phyloP scores from a whole-genome alignment of 2,329 filamentous ascomycete species.

The Cryphonectria carpinicola region DNA sequence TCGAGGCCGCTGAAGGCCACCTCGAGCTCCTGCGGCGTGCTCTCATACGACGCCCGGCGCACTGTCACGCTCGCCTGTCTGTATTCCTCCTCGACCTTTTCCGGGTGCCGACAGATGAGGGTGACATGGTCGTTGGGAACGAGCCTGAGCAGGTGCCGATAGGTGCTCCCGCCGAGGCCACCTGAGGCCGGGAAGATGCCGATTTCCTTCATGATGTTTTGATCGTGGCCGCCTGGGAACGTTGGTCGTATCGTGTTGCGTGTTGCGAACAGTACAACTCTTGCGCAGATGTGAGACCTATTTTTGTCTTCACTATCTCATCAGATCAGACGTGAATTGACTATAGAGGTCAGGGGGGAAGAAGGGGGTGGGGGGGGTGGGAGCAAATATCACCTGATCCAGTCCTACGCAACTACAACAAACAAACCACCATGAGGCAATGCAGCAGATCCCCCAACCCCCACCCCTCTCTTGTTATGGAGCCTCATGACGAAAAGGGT shows the following conservation, averaged over 20 bases:
- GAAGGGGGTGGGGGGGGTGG: background rate
- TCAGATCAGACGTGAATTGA: background rate
- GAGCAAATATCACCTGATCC: background rate
- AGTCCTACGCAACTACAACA: background rate
- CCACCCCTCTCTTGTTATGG: background rate
- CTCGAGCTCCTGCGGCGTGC: conserved; percentile 46
- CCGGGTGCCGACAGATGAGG: conserved; percentile 50
- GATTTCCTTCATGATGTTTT: conserved; percentile 39
- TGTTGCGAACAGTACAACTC: background rate
- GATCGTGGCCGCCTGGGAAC: background rate
- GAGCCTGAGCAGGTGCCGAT: conserved; percentile 50
- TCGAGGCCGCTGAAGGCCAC: conserved; percentile 54
- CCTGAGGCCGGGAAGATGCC: conserved; percentile 57
- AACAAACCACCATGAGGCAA: background rate
- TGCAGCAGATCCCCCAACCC: background rate
- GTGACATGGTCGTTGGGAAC: conserved; percentile 50
- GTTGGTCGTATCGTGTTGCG: background rate
- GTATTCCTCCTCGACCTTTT: conserved; percentile 44
- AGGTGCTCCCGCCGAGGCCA: conserved; percentile 54
- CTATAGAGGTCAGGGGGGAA: background rate
- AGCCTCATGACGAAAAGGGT: conserved; percentile 7
- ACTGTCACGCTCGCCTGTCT: conserved; percentile 50
- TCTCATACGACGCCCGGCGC: conserved; percentile 57
- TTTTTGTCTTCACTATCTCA: too few relatives aligned
- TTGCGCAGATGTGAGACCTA: background rate